Evolutionary conservation across 495 filamentous ascomycete genomes (phyloP).

Genomic region (Penicillium egyptiacum): DNA sequence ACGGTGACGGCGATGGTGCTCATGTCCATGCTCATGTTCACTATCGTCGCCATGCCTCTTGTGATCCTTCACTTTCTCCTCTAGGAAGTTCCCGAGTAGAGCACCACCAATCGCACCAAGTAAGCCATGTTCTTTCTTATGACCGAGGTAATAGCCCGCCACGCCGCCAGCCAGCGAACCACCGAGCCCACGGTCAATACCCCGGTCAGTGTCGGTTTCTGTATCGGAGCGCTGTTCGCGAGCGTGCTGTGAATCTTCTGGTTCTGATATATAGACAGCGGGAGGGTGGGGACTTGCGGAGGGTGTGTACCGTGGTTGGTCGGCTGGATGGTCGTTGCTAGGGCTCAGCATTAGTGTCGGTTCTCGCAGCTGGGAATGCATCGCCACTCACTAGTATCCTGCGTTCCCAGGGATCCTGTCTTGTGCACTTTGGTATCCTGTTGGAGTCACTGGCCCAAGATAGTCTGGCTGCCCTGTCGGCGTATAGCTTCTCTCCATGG

Average conservation of each 20-base stretch:
- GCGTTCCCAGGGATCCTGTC: conserved; percentile 34
- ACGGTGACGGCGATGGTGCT: conserved; percentile 17
- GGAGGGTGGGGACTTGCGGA: conserved; percentile 20
- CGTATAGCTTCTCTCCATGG: conserved; percentile 37
- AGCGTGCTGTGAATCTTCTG: conserved; percentile 6
- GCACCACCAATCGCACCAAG: conserved; percentile 52
- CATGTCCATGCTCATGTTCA: conserved; percentile 21
- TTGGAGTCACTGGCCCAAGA: conserved; percentile 47
- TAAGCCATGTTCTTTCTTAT: conserved; percentile 49
- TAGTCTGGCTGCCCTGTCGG: conserved; percentile 36
- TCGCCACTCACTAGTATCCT: conserved; percentile 40
- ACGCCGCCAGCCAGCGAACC: conserved; percentile 47
- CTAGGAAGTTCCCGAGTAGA: conserved; percentile 46
- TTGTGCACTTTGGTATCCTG: conserved; percentile 49
- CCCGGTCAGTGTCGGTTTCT: conserved; percentile 26
- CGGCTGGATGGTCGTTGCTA: conserved; percentile 20
- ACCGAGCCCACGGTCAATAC: conserved; percentile 44
- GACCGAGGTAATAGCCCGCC: conserved; percentile 48
- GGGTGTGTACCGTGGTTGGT: conserved; percentile 24
- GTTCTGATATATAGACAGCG: conserved; percentile 25
- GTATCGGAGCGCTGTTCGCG: conserved; percentile 11
- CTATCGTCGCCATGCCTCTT: conserved; percentile 16
- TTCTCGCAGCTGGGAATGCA: not conserved
- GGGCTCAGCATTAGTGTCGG: not conserved
- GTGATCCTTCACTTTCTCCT: conserved; percentile 42